Conservation (phyloP, 768 basidiomycete species). For the Fistulinella prunicolor region DNA sequence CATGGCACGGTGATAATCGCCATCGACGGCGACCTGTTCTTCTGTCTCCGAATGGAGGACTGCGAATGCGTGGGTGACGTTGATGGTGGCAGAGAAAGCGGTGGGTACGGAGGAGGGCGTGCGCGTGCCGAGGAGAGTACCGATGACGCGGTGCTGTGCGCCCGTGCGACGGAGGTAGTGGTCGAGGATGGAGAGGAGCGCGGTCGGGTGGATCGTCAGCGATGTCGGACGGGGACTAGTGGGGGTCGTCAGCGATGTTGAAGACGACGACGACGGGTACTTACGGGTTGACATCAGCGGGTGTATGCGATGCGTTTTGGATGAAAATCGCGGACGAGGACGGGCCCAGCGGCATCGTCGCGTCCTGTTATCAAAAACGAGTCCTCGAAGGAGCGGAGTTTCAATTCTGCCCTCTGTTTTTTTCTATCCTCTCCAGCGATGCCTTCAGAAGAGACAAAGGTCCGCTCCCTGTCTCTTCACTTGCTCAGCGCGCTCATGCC, state of each 20-base stretch:
- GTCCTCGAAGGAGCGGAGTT: conserved; percentile 30
- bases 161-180: conserved; percentile 90
- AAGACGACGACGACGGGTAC: conserved; percentile 5
- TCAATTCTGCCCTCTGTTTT: conserved; percentile 19
- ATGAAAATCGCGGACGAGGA: conserved; percentile 45
- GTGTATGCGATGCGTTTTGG: conserved; percentile 32
- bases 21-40: conserved; percentile 93
- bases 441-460: conserved; percentile 92
- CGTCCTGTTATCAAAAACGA: no score
- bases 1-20: conserved; percentile 94
- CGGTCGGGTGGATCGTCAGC: conserved; percentile 87
- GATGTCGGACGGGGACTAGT: conserved; percentile 64
- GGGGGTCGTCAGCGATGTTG: not conserved
- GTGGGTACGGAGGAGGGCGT: conserved; percentile 37
- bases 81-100: conserved; percentile 37
- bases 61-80: conserved; percentile 83
- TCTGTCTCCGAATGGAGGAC: conserved; percentile 90
- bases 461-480: conserved; percentile 28
- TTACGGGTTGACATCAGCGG: conserved; percentile 35
- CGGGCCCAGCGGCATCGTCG: conserved; percentile 48
- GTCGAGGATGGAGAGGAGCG: conserved; percentile 92
- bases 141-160: conserved; percentile 85
- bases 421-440: conserved; percentile 38
- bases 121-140: conserved; percentile 87
- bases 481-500: not conserved